Evolutionary conservation across 768 basidiomycete species (phyloP), one percentile per base, ranked within the genome.

Genomic region (Pleurotus eryngii): DNA sequence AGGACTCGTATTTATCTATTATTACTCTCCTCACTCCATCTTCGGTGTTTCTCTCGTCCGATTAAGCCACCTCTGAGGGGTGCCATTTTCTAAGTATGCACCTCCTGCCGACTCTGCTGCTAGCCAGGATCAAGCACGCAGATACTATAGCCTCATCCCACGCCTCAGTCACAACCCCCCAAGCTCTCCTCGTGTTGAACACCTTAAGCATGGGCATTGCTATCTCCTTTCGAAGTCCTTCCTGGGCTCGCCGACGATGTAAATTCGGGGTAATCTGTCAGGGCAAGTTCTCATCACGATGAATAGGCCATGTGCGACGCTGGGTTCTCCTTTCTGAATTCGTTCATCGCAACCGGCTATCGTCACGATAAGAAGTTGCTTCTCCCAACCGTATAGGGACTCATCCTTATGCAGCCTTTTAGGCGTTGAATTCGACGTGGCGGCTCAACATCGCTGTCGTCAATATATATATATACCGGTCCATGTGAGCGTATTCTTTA

Each of bases 351-450:
- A 54, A 39, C 39, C 51, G 20, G 26, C 27, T n/a, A 22, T n/a
- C 38, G 37, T 54, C 37, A 15, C 49, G 51, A 42, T 54, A 22
- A 22, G 38, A 18, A 38, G 12, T n/a, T n/a, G 15, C 26, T 26
- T 22, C 24, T 54, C 51, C 39, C 38, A 17, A 39, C 39, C 37
- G 35, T 54, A 26, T 35, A 54, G 51, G 51, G 22, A 15, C 39
- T 54, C 26, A 12, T 26, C 51, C 42, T 39, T 38, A 39, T 42
- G 15, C 18, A 39, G 15, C 38, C 39, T 11, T 54, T 30, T 42
- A 54, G 39, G 18, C 39, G 39, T 42, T 54, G n/a, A n/a, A 17
- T 54, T 39, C 42, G 51, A 54, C 51, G 51, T 54, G 51, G 51
- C 51, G 39, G 15, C 22, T 50, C 30, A 35, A 45, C 42, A n/a